phyloP scores from a whole-genome alignment of 192 early-diverging fungal species.

The Kickxella alabastrina region DNA sequence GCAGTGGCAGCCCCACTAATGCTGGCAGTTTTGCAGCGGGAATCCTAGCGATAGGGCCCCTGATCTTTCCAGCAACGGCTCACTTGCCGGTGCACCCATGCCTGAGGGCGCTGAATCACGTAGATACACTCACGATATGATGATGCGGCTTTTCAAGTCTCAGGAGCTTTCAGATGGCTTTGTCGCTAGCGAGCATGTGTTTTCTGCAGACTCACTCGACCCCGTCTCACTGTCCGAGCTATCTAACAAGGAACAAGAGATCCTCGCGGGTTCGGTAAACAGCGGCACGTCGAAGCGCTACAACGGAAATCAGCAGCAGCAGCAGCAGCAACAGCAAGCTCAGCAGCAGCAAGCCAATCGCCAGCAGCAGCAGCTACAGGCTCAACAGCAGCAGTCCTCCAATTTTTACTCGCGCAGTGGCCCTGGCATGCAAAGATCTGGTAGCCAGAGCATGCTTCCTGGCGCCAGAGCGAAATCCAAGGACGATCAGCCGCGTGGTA shows the following conservation, averaged over 20 bases:
- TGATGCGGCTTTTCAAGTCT: constrained; percentile 68
- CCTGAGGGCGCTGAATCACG: constrained; percentile 55
- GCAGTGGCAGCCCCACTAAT: constrained; percentile 2
- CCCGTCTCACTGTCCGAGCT: constrained; percentile 59
- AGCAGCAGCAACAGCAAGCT: neutral
- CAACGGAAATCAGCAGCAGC: constrained; percentile 6
- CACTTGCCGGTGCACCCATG: no score
- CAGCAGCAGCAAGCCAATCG: neutral
- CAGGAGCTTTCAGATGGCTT: constrained; percentile 58
- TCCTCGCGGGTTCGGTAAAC: constrained; percentile 48
- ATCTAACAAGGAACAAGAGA: constrained; percentile 62
- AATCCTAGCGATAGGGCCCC: no score
- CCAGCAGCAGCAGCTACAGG: constrained; percentile 14
- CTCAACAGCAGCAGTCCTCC: constrained; percentile 5
- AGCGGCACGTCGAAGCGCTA: constrained; percentile 53
- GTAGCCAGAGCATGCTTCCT: constrained; percentile 9
- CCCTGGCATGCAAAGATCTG: constrained; percentile 6
- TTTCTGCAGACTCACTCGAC: constrained; percentile 54
- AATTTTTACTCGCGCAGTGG: constrained; percentile 23
- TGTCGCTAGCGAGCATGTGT: constrained; percentile 63
- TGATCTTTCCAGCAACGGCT: no score
- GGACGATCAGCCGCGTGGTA: neutral
- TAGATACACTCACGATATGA: constrained; percentile 70
- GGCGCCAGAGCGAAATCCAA: constrained; percentile 1
- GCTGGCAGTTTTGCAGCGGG: neutral